Conservation (phyloP, 1,284 basidiomycete genomes). For the Ceratobasidium sp. region DNA sequence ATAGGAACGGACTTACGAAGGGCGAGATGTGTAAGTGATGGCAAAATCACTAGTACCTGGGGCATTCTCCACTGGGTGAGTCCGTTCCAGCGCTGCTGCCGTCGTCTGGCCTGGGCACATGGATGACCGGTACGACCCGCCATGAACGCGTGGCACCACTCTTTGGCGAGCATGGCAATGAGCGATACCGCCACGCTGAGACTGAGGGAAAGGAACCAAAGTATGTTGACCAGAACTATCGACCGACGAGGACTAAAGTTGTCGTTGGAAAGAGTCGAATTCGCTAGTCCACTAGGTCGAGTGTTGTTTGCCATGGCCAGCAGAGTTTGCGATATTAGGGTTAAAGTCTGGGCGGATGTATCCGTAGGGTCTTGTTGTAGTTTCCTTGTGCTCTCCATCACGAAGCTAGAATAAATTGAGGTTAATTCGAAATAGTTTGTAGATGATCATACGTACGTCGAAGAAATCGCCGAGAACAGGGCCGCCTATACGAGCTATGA, state of each 20-base stretch:
- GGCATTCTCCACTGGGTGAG: neutral
- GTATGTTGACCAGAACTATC: neutral
- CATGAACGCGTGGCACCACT: constrained; percentile 10
- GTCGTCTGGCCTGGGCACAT: neutral
- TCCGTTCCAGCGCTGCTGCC: constrained; percentile 4
- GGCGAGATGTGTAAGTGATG: neutral
- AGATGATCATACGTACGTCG: neutral
- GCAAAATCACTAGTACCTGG: neutral
- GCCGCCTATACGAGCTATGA: neutral
- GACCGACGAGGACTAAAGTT: neutral
- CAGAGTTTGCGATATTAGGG: neutral
- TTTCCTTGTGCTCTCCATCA: neutral
- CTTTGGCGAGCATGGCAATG: constrained; percentile 10
- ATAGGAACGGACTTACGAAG: neutral
- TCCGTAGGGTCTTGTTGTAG: constrained; percentile 1
- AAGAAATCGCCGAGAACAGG: neutral
- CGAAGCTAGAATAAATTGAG: neutral
- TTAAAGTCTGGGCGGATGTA: neutral
- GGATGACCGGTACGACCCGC: neutral
- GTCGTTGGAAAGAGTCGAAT: neutral
- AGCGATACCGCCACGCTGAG: too few relatives aligned
- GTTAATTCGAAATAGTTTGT: neutral
- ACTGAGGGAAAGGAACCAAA: neutral
- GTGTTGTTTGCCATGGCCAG: neutral
- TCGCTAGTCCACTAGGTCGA: neutral